Base-by-base conservation (phyloP, 306 rosid genomes). In the Corylus heterophylla region DNA sequence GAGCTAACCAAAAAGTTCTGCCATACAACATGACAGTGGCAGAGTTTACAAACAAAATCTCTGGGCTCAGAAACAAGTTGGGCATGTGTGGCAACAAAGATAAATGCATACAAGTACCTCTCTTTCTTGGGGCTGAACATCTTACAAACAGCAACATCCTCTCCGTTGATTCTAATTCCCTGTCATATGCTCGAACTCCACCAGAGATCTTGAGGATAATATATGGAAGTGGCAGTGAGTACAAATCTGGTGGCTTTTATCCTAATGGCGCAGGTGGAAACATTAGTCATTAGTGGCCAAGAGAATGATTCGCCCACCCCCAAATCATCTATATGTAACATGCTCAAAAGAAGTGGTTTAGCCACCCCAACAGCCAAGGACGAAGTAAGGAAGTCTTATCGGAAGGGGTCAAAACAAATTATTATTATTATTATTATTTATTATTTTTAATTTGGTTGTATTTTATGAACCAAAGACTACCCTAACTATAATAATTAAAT, bases 11-110 rank as follows among this genome's bases (percentile, higher is more conserved):
- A 47, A 27, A 1, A 13, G 89, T 86, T 66, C 4, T 1, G 10
- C 86, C 86, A 1, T 82, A 82, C 29, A 2, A 16, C 8, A 22
- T 82, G 12, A 82, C 77, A 0, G 86, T 86, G 48, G 89, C 86
- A 4, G 9, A 73, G 8, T 73, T 79, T 62, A 69, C 86, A 0
- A 62, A 29, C 63, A 27, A n/a, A 0, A 72, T 80, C 47, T 73
- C 80, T 1, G 14, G 1, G 63, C 77, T 71, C 0, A 68, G 70
- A 18, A 85, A 79, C 80, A 37, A n/a, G 58, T 59, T 85, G 2
- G 80, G 8, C 12, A 72, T 3, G 39, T 76, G 80, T 51, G 89
- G 83, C 8, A 55, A 31, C 55, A 75, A 78, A 75, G 85, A 84
- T 14, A 80, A 81, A 81, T 85, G 88, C 8, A 16, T 81, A 4